phyloP scores from a whole-genome alignment of 2,329 filamentous ascomycete species.

The Talaromyces atroroseus region DNA sequence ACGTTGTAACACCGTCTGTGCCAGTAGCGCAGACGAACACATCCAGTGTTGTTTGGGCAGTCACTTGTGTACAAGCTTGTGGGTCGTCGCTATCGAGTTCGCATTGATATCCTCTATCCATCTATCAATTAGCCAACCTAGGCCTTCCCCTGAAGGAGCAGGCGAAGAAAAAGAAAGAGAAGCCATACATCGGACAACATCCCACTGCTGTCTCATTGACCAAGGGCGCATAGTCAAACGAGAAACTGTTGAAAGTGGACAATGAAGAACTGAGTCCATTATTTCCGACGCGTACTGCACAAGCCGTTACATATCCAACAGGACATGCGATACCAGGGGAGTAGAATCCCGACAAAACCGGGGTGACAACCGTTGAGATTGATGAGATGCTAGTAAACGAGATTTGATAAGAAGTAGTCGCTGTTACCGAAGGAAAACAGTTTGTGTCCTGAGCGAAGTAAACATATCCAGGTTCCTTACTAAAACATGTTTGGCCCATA shows the following conservation, averaged over 20 bases:
- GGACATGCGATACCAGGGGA: neutral
- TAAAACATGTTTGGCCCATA: neutral
- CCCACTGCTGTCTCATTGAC: neutral
- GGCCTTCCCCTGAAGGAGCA: neutral
- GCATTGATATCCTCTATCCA: neutral
- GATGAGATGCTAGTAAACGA: too few relatives aligned
- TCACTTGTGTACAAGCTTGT: neutral
- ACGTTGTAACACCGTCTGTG: neutral
- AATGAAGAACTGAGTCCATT: neutral
- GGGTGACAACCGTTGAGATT: neutral
- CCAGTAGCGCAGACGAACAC: neutral
- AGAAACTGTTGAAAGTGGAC: neutral
- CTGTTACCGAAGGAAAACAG: neutral
- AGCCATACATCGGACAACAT: neutral
- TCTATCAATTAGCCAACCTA: neutral
- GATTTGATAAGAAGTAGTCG: neutral
- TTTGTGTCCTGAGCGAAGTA: neutral
- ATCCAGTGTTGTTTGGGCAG: neutral
- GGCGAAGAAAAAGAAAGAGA: neutral
- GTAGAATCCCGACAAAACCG: neutral
- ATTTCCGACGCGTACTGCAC: neutral
- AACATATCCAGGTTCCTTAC: neutral
- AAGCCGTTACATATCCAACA: neutral
- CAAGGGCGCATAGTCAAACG: neutral
- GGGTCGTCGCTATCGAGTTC: neutral